A percentile compares a stretch with the other conserved stretches of the same genome.
Evolutionary conservation across 2,329 filamentous ascomycete genomes (phyloP).

Genomic region (Clonostachys chloroleuca): DNA sequence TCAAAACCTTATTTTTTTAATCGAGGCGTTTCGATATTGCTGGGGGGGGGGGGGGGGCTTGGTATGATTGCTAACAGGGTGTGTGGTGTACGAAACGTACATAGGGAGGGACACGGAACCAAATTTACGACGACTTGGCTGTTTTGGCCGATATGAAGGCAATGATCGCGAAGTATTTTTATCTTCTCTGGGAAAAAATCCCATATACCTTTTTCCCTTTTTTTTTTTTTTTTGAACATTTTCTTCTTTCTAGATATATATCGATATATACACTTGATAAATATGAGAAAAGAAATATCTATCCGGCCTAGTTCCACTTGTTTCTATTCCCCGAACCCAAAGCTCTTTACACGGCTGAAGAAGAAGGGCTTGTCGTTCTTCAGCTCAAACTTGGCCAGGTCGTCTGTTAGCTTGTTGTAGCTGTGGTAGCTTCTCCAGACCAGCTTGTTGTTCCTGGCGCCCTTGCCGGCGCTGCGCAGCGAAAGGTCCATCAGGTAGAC

Average conservation of each 20-base stretch:
- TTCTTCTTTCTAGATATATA: slow-evolving; percentile 1
- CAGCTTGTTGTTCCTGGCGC: slow-evolving; percentile 78
- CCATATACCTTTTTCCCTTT: background rate
- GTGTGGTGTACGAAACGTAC: too few relatives aligned
- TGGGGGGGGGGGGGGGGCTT: too few relatives aligned
- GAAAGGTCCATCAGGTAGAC: slow-evolving; percentile 78
- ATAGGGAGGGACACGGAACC: too few relatives aligned
- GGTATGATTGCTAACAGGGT: too few relatives aligned
- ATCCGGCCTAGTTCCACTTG: background rate
- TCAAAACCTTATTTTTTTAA: too few relatives aligned
- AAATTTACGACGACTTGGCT: too few relatives aligned
- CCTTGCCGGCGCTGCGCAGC: slow-evolving; percentile 59
- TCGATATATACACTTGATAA: background rate
- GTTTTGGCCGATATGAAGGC: too few relatives aligned
- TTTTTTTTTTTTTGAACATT: background rate
- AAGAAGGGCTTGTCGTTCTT: slow-evolving; percentile 63
- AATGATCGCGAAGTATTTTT: background rate
- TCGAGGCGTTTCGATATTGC: too few relatives aligned
- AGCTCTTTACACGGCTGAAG: slow-evolving; percentile 63
- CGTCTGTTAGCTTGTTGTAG: slow-evolving; percentile 84
- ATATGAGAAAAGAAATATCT: background rate
- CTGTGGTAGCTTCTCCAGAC: slow-evolving; percentile 87
- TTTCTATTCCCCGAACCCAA: slow-evolving; percentile 41
- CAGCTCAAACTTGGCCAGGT: slow-evolving; percentile 76
- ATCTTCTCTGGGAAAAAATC: background rate